Conservation (phyloP, 176 grass and related monocot species). For the Zea mays region Zm-B73-REFERENCE-NAM-5.0 NC_050096.1:229067501-229068000, state of each 20-base stretch:
- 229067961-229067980: conserved; percentile 23
- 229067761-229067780: conserved; percentile 91
- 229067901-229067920: conserved; percentile 27
- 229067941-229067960: conserved; percentile 27
- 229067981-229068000: conserved; percentile 31
- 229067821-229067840: conserved; percentile 98
- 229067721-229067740: conserved; percentile 95
- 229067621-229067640: conserved; percentile 94
- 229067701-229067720: conserved; percentile 94
- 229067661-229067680: conserved; percentile 73
- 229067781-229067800: conserved; percentile 99
- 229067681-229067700: conserved; percentile 79
- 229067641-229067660: conserved; percentile 93
- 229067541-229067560: conserved; percentile 50
- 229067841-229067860: conserved; percentile 92
- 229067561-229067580: conserved; percentile 26
- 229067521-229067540: conserved; percentile 30
- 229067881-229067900: conserved; percentile 93
- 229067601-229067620: conserved; percentile 35
- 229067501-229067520: conserved; percentile 34
- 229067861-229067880: conserved; percentile 99
- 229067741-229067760: conserved; percentile 76
- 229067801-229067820: conserved; percentile 99
- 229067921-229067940: not conserved
- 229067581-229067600: conserved; percentile 43